Evolutionary conservation across 2,329 filamentous ascomycete genomes (phyloP), one percentile per base, ranked within the genome.

Genomic region (Cladosporium oxysporum): DNA sequence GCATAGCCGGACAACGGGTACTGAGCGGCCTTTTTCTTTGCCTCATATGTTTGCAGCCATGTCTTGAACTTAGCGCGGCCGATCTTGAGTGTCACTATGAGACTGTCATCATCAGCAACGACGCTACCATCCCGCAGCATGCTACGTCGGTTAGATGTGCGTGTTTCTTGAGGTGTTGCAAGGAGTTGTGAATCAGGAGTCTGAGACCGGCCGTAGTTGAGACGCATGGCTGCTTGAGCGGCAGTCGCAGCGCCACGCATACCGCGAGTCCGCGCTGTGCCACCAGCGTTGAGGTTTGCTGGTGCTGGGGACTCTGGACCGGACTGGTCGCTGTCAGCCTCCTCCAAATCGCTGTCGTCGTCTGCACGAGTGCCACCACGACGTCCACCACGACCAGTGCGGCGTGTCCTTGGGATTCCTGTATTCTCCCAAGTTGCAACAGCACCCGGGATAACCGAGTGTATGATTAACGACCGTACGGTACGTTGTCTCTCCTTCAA

Each of bases 401-500:
- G 78, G 37, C 80, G 77, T 8, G 80, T 75, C 80, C 97, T 97
- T 82, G 91, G 96, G 6, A 98, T 84, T 53, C 92, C 88, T 73
- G 91, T 96, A 53, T 95, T 91, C 68, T 97, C 93, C 55, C 96
- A 82, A 3, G 86, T 86, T 64, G 88, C 82, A 5, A 91, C 94
- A 5, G 92, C 92, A 28, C 94, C 95, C 18, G 95, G 95, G 66
- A 99, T 86, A 23, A 96, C 93, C 3, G 92, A 93, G 11, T 94
- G 97, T 1, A 99, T 92, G 62, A 98, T 87, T 71, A 97, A 85
- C 0, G 94, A 97, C 57, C 95, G 88, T 65, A 98, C 94, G 0
- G 95, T 98, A 61, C 94, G 88, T 79, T 95, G 94, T 64, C 93
- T 87, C 73, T 99, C 95, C 77, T 96, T 97, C 66, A 99, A 87